phyloP scores from a whole-genome alignment of 768 basidiomycete genomes.

The Rhodotorula paludigena region DNA sequence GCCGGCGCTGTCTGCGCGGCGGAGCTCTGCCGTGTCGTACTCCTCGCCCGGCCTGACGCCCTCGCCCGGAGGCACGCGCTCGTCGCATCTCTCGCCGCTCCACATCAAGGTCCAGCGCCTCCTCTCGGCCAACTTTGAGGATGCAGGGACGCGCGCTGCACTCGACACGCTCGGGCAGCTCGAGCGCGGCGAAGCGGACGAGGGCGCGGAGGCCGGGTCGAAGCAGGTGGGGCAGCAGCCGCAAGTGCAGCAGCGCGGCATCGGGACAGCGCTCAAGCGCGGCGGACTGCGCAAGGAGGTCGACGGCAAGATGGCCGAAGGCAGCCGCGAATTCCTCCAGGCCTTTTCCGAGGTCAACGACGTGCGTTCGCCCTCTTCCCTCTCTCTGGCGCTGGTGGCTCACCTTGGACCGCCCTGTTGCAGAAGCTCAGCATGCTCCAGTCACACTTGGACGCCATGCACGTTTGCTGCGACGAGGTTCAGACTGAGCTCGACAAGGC shows the following conservation, averaged over 20 bases:
- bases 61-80: too few relatives aligned
- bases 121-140: constrained; percentile 39
- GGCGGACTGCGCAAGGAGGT: constrained; percentile 78
- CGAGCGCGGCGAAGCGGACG: constrained; percentile 14
- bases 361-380: constrained; percentile 53
- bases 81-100: neutral
- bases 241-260: neutral
- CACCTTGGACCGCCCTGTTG: neutral
- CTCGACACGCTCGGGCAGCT: constrained; percentile 40
- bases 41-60: neutral
- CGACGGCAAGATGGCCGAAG: constrained; percentile 72
- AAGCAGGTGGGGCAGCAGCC: neutral
- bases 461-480: constrained; percentile 45
- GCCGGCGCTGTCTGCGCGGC: neutral
- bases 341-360: constrained; percentile 85
- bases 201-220: neutral
- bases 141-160: constrained; percentile 34
- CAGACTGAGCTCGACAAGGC: constrained; percentile 39
- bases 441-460: constrained; percentile 72
- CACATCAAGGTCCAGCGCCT: constrained; percentile 30
- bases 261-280: constrained; percentile 62
- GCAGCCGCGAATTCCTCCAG: constrained; percentile 72
- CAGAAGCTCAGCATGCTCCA: constrained; percentile 83
- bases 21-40: neutral
- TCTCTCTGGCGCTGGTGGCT: neutral